Evolutionary conservation across 2,329 filamentous ascomycete species (phyloP).

Genomic region (Paecilomyces formosus): DNA sequence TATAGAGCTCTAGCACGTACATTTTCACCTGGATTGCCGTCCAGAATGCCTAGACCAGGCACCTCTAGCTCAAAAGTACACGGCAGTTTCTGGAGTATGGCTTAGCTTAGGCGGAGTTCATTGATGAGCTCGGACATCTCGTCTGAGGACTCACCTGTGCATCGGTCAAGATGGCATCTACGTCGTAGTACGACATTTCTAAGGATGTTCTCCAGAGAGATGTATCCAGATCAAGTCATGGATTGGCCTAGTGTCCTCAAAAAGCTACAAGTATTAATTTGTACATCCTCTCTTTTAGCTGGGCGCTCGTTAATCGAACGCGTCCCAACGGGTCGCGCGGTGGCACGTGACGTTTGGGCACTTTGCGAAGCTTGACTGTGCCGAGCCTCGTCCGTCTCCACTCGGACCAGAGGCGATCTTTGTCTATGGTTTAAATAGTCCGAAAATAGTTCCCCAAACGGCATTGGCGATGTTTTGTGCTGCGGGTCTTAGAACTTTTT

Average conservation of each 20-base stretch:
- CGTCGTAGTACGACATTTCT: constrained; percentile 39
- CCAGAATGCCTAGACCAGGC: constrained; percentile 78
- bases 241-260: not conserved
- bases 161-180: constrained; percentile 41
- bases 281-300: not conserved
- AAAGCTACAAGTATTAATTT: not conserved
- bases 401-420: not conserved
- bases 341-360: not conserved
- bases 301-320: not conserved
- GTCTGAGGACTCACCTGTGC: constrained; percentile 25
- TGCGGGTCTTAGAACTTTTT: not conserved
- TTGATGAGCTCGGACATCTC: not conserved
- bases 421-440: not conserved
- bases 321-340: not conserved
- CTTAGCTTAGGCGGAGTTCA: constrained; percentile 7
- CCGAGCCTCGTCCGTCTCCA: not conserved
- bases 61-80: constrained; percentile 91
- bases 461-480: not conserved
- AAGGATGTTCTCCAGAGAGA: not conserved
- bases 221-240: not conserved
- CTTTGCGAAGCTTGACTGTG: not conserved
- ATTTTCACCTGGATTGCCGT: constrained; percentile 65
- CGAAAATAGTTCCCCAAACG: not conserved
- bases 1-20: constrained; percentile 23
- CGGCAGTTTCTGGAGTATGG: constrained; percentile 69